These are phyloP conservation scores for Verticillium nonalfalfae DNA, from an alignment of 2,329 filamentous ascomycete genomes.

Conservation along the genomic window DNA sequence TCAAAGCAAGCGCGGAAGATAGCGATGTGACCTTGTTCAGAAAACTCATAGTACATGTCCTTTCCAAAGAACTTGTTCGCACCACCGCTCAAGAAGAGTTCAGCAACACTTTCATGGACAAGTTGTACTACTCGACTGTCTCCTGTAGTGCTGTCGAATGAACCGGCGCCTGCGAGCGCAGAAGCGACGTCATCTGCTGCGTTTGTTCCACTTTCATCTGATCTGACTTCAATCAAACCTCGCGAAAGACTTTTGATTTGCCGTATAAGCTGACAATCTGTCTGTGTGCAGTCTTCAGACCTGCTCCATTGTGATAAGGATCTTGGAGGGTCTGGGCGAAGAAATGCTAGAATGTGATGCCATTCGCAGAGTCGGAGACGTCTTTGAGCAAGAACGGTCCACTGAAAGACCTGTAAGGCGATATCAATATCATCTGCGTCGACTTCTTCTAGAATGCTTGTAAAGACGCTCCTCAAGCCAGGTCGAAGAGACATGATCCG, in stretches of 20 bases:
- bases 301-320: slow-evolving; percentile 7
- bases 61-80: neutral
- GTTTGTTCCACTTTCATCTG: too few species aligned
- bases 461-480: neutral
- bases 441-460: neutral
- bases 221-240: slow-evolving; percentile 7
- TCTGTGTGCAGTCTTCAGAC: slow-evolving; percentile 4
- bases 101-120: neutral
- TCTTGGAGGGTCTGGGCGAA: neutral
- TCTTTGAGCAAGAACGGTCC: slow-evolving; percentile 4
- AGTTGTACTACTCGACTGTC: neutral
- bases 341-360: slow-evolving; percentile 12
- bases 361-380: slow-evolving; percentile 9
- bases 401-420: slow-evolving; percentile 7
- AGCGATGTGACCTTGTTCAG: too few species aligned
- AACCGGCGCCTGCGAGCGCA: neutral
- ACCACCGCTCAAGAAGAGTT: neutral
- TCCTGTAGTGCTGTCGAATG: neutral
- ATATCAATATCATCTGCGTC: neutral
- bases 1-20: too few species aligned
- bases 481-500: neutral
- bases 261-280: slow-evolving; percentile 5
- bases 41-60: too few species aligned
- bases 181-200: too few species aligned
- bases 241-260: slow-evolving; percentile 5